These are phyloP conservation scores for Eragrostis tef DNA, from an alignment of 202 grass and related monocot species.

Conservation along the genomic window DNA sequence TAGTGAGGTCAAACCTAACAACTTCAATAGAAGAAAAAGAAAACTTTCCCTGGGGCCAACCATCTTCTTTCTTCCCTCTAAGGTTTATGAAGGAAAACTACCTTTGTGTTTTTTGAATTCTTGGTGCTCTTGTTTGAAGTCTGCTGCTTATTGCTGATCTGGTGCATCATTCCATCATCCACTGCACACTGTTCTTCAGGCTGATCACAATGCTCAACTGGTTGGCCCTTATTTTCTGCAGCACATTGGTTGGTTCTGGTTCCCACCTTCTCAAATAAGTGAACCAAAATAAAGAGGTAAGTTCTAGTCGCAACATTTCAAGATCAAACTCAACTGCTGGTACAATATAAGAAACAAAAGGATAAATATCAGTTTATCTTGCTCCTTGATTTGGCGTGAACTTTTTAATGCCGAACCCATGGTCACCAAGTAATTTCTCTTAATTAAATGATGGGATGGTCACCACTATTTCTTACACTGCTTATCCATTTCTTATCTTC, in stretches of 20 bases:
- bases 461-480: constrained; percentile 6
- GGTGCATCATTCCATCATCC: constrained; percentile 21
- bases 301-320: constrained; percentile 8
- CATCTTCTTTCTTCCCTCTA: constrained; percentile 7
- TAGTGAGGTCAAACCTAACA: constrained; percentile 38
- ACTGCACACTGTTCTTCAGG: constrained; percentile 36
- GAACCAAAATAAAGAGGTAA: constrained; percentile 36
- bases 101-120: constrained; percentile 43
- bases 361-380: neutral
- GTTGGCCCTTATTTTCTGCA: constrained; percentile 31
- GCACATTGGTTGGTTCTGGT: constrained; percentile 41
- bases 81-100: constrained; percentile 36
- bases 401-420: neutral
- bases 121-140: constrained; percentile 29
- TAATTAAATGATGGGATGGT: neutral
- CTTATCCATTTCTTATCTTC: constrained; percentile 13
- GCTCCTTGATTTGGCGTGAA: neutral
- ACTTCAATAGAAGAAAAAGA: constrained; percentile 23
- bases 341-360: neutral
- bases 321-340: neutral
- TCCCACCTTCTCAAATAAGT: constrained; percentile 40
- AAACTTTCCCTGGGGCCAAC: neutral
- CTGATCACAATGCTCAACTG: constrained; percentile 22
- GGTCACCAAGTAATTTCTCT: neutral
- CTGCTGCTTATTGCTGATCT: constrained; percentile 32